Base-by-base conservation (phyloP, 495 filamentous ascomycete genomes). In the Talaromyces thailandensis region DNA sequence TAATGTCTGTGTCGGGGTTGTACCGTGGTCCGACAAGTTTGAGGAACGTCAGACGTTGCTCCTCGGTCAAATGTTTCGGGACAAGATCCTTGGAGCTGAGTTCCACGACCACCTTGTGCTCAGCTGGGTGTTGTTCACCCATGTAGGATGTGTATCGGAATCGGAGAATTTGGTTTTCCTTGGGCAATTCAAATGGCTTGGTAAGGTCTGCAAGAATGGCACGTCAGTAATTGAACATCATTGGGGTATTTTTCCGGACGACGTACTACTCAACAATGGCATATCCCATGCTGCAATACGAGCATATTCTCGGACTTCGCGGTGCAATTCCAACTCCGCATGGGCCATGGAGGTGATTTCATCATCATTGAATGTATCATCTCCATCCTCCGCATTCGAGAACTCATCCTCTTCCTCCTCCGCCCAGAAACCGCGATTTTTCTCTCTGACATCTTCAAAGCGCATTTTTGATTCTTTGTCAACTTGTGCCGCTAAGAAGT, bases 111-210 rank as follows among this genome's bases (percentile, higher is more conserved):
- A 98, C 91, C 77, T 98, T 98, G 59, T 85, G 83, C 71, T 92
- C 88, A 12, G 92, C 91, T 0, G 95, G 93, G 73, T 98, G 95
- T 58, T 86, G 73, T 74, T 98, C 94, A 64, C 95, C 95, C 82
- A 98, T 85, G 74, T 97, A 97, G 53, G 86, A 90, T n/a, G 95
- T 98, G 76, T 96, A 96, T 68, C 94, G 87, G 82, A 97, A 98
- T 64, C 94, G 88, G 57, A 98, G 83, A 65, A 88, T 80, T 55
- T 86, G 78, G 53, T 75, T 71, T 53, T 84, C 71, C 12, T 92
- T 90, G 4, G 87, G 88, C 31, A 78, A 73, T 35, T 79, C 76
- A 75, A 96, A 98, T 35, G 89, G 86, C 73, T 88, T 88, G 56
- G 89, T 88, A 45, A 96, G 81, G 65, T 92, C 92, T 95, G 67